Conservation (phyloP, 2,329 filamentous ascomycete genomes). For the Aureobasidium sp. region DNA sequence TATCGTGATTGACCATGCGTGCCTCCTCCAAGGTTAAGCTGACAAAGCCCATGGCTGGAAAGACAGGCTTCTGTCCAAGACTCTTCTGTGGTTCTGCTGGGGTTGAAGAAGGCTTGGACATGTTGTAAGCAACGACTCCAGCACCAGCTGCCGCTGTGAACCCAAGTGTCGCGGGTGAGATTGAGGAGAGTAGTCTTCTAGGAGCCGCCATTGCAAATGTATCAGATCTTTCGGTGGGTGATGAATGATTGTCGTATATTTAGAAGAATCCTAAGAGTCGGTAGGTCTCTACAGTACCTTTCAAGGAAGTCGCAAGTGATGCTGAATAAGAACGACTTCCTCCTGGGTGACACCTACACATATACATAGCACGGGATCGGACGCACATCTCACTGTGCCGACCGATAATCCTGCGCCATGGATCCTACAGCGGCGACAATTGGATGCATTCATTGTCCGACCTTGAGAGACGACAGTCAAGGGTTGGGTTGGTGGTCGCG, state of each 20-base stretch:
- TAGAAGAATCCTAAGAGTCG: constrained; percentile 43
- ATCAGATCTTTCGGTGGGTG: too few relatives aligned
- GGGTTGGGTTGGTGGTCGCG: neutral
- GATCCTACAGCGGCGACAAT: neutral
- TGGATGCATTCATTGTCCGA: neutral
- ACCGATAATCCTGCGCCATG: neutral
- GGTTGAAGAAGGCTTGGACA: neutral
- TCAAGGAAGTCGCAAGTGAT: neutral
- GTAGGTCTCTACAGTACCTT: neutral
- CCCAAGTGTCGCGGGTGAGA: constrained; percentile 2
- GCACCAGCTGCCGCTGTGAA: constrained; percentile 1
- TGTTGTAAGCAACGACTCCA: neutral
- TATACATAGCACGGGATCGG: neutral
- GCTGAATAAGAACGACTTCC: neutral
- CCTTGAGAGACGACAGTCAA: neutral
- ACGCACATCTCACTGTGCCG: neutral
- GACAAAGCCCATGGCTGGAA: constrained; percentile 32
- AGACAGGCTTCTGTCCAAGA: constrained; percentile 13
- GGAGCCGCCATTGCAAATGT: neutral
- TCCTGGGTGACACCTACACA: neutral
- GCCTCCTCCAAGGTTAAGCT: constrained; percentile 46
- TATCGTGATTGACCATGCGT: constrained; percentile 52
- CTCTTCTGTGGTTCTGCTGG: neutral
- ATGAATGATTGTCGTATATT: too few relatives aligned
- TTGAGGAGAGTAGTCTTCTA: constrained; percentile 4